Evolutionary conservation across 2,329 filamentous ascomycete species (phyloP), one percentile per base, ranked within the genome.

Genomic region (Bipolaris sorokiniana): DNA sequence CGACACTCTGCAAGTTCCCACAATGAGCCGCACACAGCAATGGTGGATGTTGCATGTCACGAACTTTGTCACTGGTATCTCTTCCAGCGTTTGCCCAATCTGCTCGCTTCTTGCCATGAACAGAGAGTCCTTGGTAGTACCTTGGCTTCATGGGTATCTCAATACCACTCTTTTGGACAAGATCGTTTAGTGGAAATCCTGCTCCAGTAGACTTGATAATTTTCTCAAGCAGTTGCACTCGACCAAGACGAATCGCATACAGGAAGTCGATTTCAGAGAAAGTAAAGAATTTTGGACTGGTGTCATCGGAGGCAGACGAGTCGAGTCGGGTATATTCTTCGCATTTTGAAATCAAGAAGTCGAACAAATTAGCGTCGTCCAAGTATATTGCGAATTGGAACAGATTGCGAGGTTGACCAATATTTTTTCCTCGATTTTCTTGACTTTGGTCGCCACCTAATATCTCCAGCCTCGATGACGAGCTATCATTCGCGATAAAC

Each of bases 101-200:
- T 33, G 80, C 79, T 47, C 86, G 81, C 75, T 93, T 93, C 73
- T 86, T 87, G 2, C 91, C 90, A 62, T 90, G 87, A 1, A 96
- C 67, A 49, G 70, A 62, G 10, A 61, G 42, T 0, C 91, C 91
- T 73, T 90, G 89, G 69, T 96, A 96, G 72, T 86, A 90, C 53
- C 83, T 83, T 1, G 90, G 86, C 72, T 88, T 90, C 62, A 85
- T 79, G 51, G 85, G 81, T 47, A 88, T 73, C 65, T 88, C 82
- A 1, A 89, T 75, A 2, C 89, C 89, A 54, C 82, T 88, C 54
- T 84, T 84, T 74, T 88, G 84, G 41, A 90, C 83, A 5, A 95
- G 76, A 16, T 85, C 78, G 46, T 89, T 84, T 0, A 93, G 77
- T 0, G 90, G 88, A 57, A 94, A 83, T 1, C 89, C 89, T 3